Conservation (phyloP, 75 land plant genomes). For the Ceratopteris richardii region DNA sequence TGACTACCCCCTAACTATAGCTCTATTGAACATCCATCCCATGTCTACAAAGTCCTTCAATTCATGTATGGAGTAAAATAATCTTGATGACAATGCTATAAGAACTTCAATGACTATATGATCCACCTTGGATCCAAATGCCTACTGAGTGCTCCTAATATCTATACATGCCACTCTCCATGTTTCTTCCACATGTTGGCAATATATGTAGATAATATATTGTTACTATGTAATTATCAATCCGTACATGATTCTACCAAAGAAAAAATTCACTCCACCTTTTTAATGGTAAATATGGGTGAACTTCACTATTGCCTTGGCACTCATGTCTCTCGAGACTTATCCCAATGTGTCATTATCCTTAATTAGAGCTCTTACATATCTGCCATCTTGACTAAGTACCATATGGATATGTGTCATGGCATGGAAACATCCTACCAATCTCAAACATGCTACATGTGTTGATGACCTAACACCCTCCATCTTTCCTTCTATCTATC, state of each 20-base stretch:
- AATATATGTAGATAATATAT: constrained; percentile 4
- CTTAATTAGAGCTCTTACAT: no score
- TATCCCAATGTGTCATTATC: no score
- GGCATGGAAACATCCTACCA: no score
- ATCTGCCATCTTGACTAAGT: no score
- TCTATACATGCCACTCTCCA: not conserved
- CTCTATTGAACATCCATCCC: not conserved
- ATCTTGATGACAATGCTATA: constrained; percentile 13
- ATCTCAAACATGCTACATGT: no score
- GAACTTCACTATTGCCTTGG: not conserved
- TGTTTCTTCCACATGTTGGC: not conserved
- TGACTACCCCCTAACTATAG: constrained; percentile 13
- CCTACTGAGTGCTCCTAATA: not conserved
- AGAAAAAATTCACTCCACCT: not conserved
- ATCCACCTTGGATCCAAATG: not conserved
- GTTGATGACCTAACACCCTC: no score
- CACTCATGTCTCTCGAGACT: not conserved
- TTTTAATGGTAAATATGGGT: not conserved
- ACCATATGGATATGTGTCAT: no score
- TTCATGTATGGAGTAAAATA: constrained; percentile 19
- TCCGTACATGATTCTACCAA: not conserved
- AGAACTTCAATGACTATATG: constrained; percentile 4
- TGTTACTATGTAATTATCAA: not conserved
- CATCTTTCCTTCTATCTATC: not conserved
- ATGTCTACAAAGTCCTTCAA: constrained; percentile 7